Percentiles rank a stretch among this genome's conserved stretches.
These are phyloP conservation scores for Houttuynia cordata DNA, from an alignment of 164 flowering plant species.

Conservation along the genomic window DNA sequence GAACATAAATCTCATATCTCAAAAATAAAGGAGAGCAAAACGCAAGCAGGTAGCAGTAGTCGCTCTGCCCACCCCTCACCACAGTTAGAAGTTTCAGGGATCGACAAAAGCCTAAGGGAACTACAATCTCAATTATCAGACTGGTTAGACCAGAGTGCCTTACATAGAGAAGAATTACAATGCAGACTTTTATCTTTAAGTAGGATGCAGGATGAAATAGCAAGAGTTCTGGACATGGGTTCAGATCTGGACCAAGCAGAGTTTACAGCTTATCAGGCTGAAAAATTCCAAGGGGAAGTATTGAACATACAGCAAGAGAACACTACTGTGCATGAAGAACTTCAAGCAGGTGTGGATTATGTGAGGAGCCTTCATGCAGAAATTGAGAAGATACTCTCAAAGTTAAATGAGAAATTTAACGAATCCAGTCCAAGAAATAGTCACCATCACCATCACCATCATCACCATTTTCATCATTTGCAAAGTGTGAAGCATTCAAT, in stretches of 20 bases:
- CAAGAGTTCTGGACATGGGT: constrained; percentile 13
- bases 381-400: constrained; percentile 25
- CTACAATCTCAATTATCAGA: constrained; percentile 41
- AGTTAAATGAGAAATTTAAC: constrained; percentile 35
- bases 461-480: background rate
- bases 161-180: constrained; percentile 46
- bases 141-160: constrained; percentile 51
- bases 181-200: constrained; percentile 30
- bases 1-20: constrained; percentile 38
- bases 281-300: constrained; percentile 68
- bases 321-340: constrained; percentile 43
- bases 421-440: constrained; percentile 15
- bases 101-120: constrained; percentile 53
- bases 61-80: constrained; percentile 7
- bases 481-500: constrained; percentile 11
- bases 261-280: constrained; percentile 41
- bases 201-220: constrained; percentile 46
- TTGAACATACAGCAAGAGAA: constrained; percentile 70
- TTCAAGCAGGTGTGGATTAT: constrained; percentile 37
- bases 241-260: constrained; percentile 12
- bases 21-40: constrained; percentile 19
- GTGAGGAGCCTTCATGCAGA: constrained; percentile 34
- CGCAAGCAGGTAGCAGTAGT: constrained; percentile 12
- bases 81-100: constrained; percentile 32
- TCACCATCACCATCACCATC: constrained; percentile 7